Percentiles rank a stretch among this genome's conserved stretches.
phyloP scores from a whole-genome alignment of 2,329 filamentous ascomycete species.

The Lecanicillium sp. region DNA sequence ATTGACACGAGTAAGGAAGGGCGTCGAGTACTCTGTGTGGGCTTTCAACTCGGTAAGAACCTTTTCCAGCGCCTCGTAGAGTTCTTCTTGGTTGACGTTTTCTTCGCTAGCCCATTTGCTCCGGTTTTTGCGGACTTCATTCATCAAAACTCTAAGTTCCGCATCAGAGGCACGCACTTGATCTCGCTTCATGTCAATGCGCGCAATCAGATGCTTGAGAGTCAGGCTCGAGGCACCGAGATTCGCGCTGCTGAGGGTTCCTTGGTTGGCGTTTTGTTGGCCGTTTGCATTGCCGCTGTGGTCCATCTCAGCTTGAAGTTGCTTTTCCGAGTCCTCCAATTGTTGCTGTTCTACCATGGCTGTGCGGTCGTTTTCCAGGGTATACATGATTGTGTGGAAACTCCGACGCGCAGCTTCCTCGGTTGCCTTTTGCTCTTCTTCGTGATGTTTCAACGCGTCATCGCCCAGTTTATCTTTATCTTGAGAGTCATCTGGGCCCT shows the following conservation, averaged over 20 bases:
- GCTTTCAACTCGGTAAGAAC: conserved; percentile 95
- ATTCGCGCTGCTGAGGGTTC: conserved; percentile 87
- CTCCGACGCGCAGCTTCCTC: conserved; percentile 83
- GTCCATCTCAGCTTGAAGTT: conserved; percentile 92
- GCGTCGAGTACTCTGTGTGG: conserved; percentile 94
- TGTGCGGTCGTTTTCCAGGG: conserved; percentile 86
- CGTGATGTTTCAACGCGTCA: conserved; percentile 85
- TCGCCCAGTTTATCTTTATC: conserved; percentile 63
- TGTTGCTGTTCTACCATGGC: conserved; percentile 98
- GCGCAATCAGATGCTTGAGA: conserved; percentile 90
- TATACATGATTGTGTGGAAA: conserved; percentile 92
- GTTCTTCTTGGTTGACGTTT: conserved; percentile 91
- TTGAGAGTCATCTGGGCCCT: conserved; percentile 37
- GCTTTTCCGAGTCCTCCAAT: conserved; percentile 90
- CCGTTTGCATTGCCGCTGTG: conserved; percentile 46
- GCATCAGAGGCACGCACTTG: conserved; percentile 88
- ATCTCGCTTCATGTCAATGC: conserved; percentile 87
- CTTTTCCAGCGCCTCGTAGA: conserved; percentile 95
- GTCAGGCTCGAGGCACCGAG: conserved; percentile 92
- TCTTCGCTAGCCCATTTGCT: conserved; percentile 99
- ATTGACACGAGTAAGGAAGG: conserved; percentile 88
- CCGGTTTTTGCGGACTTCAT: conserved; percentile 92
- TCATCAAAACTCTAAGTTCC: conserved; percentile 86
- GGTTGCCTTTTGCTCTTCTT: conserved; percentile 83
- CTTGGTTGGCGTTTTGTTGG: conserved; percentile 59